A percentile compares a stretch with the other conserved stretches of the same genome.
Evolutionary conservation across 2,329 filamentous ascomycete species (phyloP).

Genomic region (Dactylellina cionopaga): DNA sequence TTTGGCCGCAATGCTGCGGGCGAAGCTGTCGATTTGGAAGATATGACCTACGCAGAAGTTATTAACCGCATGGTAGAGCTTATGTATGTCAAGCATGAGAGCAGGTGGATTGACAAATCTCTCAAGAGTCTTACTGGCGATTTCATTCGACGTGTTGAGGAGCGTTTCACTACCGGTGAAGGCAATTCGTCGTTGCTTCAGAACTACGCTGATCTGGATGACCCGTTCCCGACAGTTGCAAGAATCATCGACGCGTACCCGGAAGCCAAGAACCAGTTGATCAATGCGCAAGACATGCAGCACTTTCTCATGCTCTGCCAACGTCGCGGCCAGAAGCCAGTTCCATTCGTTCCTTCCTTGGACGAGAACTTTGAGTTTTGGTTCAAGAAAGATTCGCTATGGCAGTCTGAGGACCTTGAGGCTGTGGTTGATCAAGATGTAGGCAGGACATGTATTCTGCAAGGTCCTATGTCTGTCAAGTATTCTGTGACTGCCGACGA

Average conservation of each 20-base stretch:
- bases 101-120: constrained; percentile 88
- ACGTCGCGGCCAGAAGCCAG: constrained; percentile 91
- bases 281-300: constrained; percentile 98
- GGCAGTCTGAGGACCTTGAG: constrained; percentile 97
- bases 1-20: constrained; percentile 86
- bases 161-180: constrained; percentile 82
- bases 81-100: constrained; percentile 89
- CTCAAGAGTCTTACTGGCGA: constrained; percentile 86
- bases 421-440: constrained; percentile 97
- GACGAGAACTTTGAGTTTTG: constrained; percentile 99
- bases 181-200: constrained; percentile 85
- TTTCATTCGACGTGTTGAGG: constrained; percentile 95
- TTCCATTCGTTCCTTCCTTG: constrained; percentile 92
- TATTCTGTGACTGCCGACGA: constrained; percentile 91
- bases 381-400: constrained; percentile 99
- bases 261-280: constrained; percentile 86
- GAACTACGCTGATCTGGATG: constrained; percentile 85
- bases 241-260: constrained; percentile 84
- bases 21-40: constrained; percentile 84
- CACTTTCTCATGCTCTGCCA: constrained; percentile 94
- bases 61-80: constrained; percentile 86
- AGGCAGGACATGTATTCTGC: constrained; percentile 92
- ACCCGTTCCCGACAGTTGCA: constrained; percentile 81
- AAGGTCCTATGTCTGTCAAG: constrained; percentile 90
- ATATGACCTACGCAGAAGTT: constrained; percentile 94